Percentiles rank a stretch among this genome's conserved stretches.
phyloP scores from a whole-genome alignment of 176 grass and related monocot species.

The Sorghum bicolor region DNA sequence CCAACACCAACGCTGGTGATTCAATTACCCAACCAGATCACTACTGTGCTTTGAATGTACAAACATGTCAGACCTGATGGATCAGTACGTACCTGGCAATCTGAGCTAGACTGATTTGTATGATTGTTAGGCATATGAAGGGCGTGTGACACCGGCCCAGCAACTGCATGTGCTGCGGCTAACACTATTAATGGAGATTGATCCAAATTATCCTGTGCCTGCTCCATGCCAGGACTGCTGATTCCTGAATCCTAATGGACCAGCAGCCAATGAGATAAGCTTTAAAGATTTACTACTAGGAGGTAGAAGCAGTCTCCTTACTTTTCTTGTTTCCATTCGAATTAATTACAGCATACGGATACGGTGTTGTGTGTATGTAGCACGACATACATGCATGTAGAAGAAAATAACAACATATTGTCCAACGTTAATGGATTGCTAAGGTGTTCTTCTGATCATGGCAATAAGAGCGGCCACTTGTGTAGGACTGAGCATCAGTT shows the following conservation, averaged over 20 bases:
- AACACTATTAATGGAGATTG: conserved; percentile 5
- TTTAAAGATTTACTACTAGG: background rate
- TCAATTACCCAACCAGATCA: background rate
- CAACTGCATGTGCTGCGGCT: background rate
- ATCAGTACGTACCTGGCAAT: background rate
- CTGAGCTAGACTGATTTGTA: background rate
- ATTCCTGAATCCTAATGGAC: background rate
- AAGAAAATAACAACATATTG: no score
- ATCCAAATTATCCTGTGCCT: conserved; percentile 1
- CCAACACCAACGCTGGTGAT: background rate
- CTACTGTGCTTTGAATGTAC: background rate
- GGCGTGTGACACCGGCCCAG: background rate
- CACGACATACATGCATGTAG: no score
- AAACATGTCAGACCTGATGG: background rate
- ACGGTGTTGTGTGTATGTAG: no score
- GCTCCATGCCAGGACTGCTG: background rate
- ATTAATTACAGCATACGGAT: no score
- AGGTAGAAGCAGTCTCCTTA: background rate
- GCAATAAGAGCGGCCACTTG: no score
- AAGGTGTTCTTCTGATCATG: no score
- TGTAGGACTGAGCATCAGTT: no score
- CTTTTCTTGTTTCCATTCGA: background rate
- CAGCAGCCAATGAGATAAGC: background rate
- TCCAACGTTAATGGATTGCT: no score
- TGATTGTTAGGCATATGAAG: background rate